Conservation (phyloP, 306 rosid genomes). For the Rubus idaeus region DNA sequence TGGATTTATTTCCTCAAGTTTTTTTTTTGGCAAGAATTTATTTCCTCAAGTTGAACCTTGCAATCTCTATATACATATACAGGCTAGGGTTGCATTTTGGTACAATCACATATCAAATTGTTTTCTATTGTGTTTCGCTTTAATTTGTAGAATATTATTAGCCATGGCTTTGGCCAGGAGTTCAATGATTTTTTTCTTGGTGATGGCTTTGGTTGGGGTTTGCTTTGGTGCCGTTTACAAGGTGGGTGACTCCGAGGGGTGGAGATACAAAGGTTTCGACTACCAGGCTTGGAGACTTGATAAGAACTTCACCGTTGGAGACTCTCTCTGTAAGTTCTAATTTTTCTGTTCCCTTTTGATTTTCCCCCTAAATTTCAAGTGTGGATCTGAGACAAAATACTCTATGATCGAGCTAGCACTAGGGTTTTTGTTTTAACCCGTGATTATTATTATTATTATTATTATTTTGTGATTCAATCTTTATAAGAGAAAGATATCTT, state of each 20-base stretch:
- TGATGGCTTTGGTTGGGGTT: neutral
- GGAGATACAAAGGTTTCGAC: constrained; percentile 33
- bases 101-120: neutral
- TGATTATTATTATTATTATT: neutral
- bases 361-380: neutral
- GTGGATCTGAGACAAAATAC: neutral
- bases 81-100: neutral
- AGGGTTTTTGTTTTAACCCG: neutral
- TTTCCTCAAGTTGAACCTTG: neutral
- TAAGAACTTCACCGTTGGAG: constrained; percentile 29
- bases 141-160: neutral
- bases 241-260: constrained; percentile 43
- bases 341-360: neutral
- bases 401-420: neutral
- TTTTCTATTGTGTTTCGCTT: neutral
- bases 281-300: constrained; percentile 34
- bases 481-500: neutral
- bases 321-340: constrained; percentile 29
- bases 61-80: neutral
- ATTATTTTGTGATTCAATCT: neutral
- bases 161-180: constrained; percentile 12
- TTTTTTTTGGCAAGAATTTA: neutral
- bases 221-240: constrained; percentile 32
- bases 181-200: neutral
- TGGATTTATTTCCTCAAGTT: neutral